These are phyloP conservation scores for Alternaria hordeiaustralica DNA, from an alignment of 2,329 filamentous ascomycete genomes.

Conservation along the genomic window DNA sequence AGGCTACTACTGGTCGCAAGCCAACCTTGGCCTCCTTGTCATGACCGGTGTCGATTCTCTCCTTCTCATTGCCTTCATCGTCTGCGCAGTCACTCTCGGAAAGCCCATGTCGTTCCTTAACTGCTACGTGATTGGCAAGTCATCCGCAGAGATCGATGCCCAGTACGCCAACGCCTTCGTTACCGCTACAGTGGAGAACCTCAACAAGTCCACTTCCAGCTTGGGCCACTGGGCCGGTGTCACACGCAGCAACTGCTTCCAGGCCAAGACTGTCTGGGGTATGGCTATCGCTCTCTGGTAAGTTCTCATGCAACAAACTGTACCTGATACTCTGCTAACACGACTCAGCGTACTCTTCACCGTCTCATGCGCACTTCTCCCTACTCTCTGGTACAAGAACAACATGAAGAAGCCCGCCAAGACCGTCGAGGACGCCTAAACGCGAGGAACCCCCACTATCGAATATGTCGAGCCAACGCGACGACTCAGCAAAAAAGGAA, in stretches of 20 bases:
- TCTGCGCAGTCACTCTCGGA: constrained; percentile 78
- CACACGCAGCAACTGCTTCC: constrained; percentile 70
- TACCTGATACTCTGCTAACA: constrained; percentile 13
- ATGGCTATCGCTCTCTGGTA: constrained; percentile 78
- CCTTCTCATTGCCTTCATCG: constrained; percentile 77
- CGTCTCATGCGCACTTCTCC: constrained; percentile 53
- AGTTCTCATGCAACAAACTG: constrained; percentile 30
- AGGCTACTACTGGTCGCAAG: constrained; percentile 81
- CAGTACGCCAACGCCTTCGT: constrained; percentile 61
- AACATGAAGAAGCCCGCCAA: constrained; percentile 51
- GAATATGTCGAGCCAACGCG: not conserved
- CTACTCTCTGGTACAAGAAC: constrained; percentile 58
- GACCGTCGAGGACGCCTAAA: constrained; percentile 40
- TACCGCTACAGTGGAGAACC: constrained; percentile 58
- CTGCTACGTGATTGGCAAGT: constrained; percentile 65
- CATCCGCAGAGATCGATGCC: constrained; percentile 53
- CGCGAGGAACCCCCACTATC: not conserved
- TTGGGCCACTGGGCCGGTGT: constrained; percentile 65
- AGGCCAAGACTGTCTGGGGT: constrained; percentile 89
- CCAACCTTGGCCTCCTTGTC: constrained; percentile 76
- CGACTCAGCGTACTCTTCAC: constrained; percentile 53
- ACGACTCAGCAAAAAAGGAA: constrained; percentile 18
- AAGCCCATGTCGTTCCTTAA: constrained; percentile 79
- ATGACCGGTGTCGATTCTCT: constrained; percentile 70
- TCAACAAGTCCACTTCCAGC: constrained; percentile 58